phyloP scores from a whole-genome alignment of 1,139 yeast species.

The Candida mesenterica region DNA sequence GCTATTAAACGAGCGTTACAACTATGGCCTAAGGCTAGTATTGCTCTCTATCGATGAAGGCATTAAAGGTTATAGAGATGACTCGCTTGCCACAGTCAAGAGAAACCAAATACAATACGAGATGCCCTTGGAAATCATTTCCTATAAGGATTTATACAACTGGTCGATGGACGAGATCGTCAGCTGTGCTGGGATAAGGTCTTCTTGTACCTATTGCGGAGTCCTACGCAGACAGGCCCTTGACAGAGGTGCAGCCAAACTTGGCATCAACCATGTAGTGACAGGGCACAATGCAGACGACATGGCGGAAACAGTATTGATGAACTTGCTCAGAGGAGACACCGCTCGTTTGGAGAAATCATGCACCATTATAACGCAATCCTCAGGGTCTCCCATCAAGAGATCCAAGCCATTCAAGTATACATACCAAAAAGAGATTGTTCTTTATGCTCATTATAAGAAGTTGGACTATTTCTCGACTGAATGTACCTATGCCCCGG shows the following conservation, averaged over 20 bases:
- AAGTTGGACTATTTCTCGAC: constrained; percentile 94
- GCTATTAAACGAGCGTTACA: constrained; percentile 80
- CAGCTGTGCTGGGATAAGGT: constrained; percentile 88
- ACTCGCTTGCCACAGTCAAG: constrained; percentile 93
- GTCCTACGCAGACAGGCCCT: constrained; percentile 94
- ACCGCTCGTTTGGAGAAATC: constrained; percentile 88
- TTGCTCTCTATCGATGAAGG: constrained; percentile 94
- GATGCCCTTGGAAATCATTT: constrained; percentile 85
- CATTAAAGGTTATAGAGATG: constrained; percentile 94
- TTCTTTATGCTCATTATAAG: constrained; percentile 93
- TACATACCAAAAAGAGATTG: constrained; percentile 95
- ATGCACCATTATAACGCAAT: constrained; percentile 81
- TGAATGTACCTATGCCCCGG: constrained; percentile 97
- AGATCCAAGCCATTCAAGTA: constrained; percentile 96
- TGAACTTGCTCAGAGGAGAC: constrained; percentile 96
- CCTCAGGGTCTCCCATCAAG: constrained; percentile 76
- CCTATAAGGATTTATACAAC: constrained; percentile 82
- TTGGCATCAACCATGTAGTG: constrained; percentile 85
- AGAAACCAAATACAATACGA: constrained; percentile 86
- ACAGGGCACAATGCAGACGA: constrained; percentile 99
- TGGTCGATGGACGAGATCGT: constrained; percentile 99
- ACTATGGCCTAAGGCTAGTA: constrained; percentile 81
- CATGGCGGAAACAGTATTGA: constrained; percentile 96
- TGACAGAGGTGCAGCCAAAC: constrained; percentile 91
- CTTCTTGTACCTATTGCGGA: constrained; percentile 97